Conservation (phyloP, 2,329 filamentous ascomycete genomes). For the Lachnellula cervina region DNA sequence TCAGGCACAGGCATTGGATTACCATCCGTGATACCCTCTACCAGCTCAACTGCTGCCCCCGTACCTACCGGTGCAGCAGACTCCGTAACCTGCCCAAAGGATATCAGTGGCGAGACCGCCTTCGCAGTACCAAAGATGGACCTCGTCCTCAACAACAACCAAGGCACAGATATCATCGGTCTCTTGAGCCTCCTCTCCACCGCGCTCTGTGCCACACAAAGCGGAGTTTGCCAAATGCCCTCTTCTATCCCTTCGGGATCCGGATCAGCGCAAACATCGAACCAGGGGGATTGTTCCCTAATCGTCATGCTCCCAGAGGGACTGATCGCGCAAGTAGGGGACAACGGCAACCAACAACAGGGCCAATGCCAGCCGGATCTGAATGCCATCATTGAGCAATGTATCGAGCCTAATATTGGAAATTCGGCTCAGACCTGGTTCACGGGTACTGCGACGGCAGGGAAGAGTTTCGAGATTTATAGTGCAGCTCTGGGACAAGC, state of each 20-base stretch:
- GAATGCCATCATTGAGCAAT: not conserved
- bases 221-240: not conserved
- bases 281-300: not conserved
- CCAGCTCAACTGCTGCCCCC: not conserved
- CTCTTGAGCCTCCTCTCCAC: not conserved
- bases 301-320: not conserved
- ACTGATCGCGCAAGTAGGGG: not conserved
- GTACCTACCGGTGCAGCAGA: not conserved
- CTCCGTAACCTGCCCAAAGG: not conserved
- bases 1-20: not conserved
- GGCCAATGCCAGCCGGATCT: not conserved
- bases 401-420: not conserved
- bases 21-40: not conserved
- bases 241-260: not conserved
- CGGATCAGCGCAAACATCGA: not conserved
- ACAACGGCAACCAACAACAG: not conserved
- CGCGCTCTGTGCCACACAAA: not conserved
- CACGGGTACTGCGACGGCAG: not conserved
- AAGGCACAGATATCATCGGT: not conserved
- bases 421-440: not conserved
- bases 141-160: not conserved
- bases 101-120: not conserved
- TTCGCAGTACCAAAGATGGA: not conserved
- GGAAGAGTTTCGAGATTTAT: not conserved
- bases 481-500: not conserved